Percentiles rank a stretch among this genome's conserved stretches.
Evolutionary conservation across 2,329 filamentous ascomycete genomes (phyloP).

Genomic region (Endoconidiophora laricicola): DNA sequence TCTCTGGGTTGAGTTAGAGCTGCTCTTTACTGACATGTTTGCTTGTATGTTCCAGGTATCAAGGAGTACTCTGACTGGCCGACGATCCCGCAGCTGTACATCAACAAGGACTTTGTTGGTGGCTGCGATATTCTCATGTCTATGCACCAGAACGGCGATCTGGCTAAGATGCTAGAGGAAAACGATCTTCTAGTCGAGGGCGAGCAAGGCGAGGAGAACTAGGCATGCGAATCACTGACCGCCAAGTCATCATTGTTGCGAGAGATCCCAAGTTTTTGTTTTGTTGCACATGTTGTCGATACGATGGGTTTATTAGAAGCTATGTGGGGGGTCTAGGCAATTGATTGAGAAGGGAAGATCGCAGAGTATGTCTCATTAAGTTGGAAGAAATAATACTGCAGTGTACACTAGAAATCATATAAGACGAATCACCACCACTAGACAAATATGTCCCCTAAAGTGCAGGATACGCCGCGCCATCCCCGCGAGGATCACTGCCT

Average conservation of each 20-base stretch:
- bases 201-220: conserved; percentile 23
- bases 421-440: background rate
- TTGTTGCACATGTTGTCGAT: too few relatives aligned
- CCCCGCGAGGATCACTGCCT: conserved; percentile 74
- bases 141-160: conserved; percentile 91
- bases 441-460: conserved; percentile 10
- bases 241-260: too few relatives aligned
- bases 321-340: too few relatives aligned
- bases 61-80: conserved; percentile 99
- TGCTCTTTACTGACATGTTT: background rate
- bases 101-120: conserved; percentile 89
- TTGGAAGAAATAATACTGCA: background rate
- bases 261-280: too few relatives aligned
- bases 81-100: conserved; percentile 91
- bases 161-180: conserved; percentile 82
- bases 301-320: too few relatives aligned
- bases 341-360: conserved; percentile 16
- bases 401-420: conserved; percentile 15
- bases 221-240: background rate
- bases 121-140: conserved; percentile 94
- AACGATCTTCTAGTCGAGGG: conserved; percentile 62
- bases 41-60: conserved; percentile 45
- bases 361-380: too few relatives aligned
- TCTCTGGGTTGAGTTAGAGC: too few relatives aligned
- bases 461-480: conserved; percentile 51